phyloP scores from a whole-genome alignment of 2,329 filamentous ascomycete species.

The Sporothrix humicola region DNA sequence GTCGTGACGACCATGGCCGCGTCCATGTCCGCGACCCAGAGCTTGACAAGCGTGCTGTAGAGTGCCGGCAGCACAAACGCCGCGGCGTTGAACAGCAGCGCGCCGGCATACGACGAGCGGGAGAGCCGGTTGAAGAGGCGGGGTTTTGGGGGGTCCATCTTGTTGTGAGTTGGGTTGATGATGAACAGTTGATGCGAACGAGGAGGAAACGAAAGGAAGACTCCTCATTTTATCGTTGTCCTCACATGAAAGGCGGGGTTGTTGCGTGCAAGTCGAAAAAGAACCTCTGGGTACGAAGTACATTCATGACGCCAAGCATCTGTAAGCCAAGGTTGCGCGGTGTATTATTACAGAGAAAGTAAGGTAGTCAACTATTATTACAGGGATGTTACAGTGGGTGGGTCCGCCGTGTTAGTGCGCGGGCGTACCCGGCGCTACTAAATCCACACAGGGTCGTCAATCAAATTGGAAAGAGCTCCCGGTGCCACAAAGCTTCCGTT shows the following conservation, averaged over 20 bases:
- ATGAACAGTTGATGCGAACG: background rate
- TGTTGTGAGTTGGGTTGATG: background rate
- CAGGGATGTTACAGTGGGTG: too few species aligned
- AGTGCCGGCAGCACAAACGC: constrained; percentile 70
- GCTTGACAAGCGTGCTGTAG: constrained; percentile 69
- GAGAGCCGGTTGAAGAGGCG: background rate
- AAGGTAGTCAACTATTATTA: too few species aligned
- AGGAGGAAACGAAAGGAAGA: background rate
- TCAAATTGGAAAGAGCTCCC: too few species aligned
- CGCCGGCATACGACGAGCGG: constrained; percentile 55
- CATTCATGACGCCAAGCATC: constrained; percentile 7
- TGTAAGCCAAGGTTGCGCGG: background rate
- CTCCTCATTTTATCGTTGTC: background rate
- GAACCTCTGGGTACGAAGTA: background rate
- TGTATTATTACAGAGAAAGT: too few species aligned
- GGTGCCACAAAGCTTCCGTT: too few species aligned
- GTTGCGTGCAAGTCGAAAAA: background rate
- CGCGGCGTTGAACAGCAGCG: constrained; percentile 65
- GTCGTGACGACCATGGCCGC: constrained; percentile 66
- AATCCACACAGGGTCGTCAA: too few species aligned
- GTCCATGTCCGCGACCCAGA: constrained; percentile 74
- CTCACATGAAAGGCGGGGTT: background rate
- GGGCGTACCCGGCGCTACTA: background rate
- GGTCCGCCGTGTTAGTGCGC: background rate
- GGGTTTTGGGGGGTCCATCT: background rate